These are phyloP conservation scores for Iris pallida DNA, from an alignment of 116 monocot genomes.

Conservation along the genomic window DNA sequence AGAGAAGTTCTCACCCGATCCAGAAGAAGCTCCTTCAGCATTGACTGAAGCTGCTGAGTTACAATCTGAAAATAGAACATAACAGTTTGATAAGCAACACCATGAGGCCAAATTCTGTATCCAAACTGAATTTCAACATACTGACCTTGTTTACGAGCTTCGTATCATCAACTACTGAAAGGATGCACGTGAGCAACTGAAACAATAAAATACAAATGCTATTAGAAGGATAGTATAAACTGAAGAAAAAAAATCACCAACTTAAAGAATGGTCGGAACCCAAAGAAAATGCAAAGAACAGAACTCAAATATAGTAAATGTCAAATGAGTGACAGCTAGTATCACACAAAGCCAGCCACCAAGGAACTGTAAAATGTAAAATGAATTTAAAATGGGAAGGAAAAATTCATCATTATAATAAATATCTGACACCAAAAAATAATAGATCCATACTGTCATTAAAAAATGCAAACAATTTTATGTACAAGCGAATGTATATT, in stretches of 20 bases:
- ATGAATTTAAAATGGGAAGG: no score
- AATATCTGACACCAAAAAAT: no score
- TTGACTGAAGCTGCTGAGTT: conserved; percentile 52
- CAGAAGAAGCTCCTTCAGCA: conserved; percentile 59
- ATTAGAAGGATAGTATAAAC: conserved; percentile 2
- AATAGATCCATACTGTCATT: no score
- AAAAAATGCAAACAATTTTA: no score
- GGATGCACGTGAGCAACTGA: conserved; percentile 72
- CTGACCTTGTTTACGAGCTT: conserved; percentile 85
- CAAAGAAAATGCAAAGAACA: no score
- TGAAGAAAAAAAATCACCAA: conserved; percentile 13
- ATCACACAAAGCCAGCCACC: no score
- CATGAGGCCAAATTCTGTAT: conserved; percentile 1
- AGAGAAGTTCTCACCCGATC: conserved; percentile 45
- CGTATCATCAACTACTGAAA: conserved; percentile 89
- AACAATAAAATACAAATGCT: conserved; percentile 12
- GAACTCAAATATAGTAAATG: no score
- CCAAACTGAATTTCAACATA: conserved; percentile 7
- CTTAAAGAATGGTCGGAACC: no score
- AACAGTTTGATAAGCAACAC: conserved; percentile 6
- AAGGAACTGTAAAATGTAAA: no score
- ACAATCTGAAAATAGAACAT: conserved; percentile 41
- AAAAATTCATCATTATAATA: no score
- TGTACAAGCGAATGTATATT: no score
- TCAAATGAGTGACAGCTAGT: no score